Base-by-base conservation (phyloP, 1,139 yeast genomes). In the Suhomyces ambrosiae region DNA sequence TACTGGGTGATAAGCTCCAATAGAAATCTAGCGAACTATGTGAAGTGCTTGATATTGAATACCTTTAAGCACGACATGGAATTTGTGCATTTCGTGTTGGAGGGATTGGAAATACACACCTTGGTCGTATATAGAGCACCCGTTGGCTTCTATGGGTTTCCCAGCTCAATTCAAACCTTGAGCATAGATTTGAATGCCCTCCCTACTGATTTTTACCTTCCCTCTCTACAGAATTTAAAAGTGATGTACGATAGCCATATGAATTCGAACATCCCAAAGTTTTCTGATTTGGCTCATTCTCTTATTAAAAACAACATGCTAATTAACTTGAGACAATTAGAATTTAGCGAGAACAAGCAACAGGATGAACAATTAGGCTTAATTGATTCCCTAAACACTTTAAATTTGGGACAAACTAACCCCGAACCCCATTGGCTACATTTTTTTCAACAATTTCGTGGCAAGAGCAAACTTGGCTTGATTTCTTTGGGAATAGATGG, bases 401-500 rank as follows among this genome's bases (percentile, higher is more conserved):
- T 43, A 5, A 33, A 22, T 11, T 12, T 43, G n/a, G 39, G 34
- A 11, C 11, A 17, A 3, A n/a, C n/a, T 8, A 26, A 26, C 19
- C 34, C 32, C 5, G 35, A 30, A 11, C 47, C 49, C 5, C 27
- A 39, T 2, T 56, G 60, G 60, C 25, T 46, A 11, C 27, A 35
- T 11, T 52, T 56, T 34, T 51, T 56, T 25, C 24, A 35, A 8
- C 45, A 32, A 2, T 36, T 51, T 11, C 21, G 30, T 1, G 32
- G 35, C 2, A 30, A 33, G 3, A 23, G 23, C 2, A 16, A 23
- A 13, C 37, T 54, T 13, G 10, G 18, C 7, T 32, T 56, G 15
- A 18, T 18, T 4, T 33, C 43, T 2, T 41, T 56, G 17, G 52
- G 44, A 2, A 32, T 56, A 9, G 56, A 53, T 23, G 58, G 58